Conservation (phyloP, 108 stramenopile species). For the Fistulifera pelliculosa region DNA sequence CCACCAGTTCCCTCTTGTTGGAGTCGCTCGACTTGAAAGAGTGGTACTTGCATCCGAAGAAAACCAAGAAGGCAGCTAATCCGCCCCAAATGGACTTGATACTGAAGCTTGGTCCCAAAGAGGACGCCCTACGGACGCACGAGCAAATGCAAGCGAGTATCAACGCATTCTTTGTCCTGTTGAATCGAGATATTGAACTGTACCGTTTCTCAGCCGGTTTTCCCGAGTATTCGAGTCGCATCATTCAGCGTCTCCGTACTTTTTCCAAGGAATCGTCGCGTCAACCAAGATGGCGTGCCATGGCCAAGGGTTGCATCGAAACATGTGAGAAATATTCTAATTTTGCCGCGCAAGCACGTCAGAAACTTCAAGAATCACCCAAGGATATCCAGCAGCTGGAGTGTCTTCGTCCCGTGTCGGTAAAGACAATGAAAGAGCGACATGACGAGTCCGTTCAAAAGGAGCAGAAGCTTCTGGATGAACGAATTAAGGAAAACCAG, state of each 20-base stretch:
- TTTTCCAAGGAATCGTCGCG: conserved; percentile 65
- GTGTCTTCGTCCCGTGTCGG: conserved; percentile 48
- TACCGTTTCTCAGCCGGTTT: conserved; percentile 82
- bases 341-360: conserved; percentile 41
- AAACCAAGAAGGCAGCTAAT: conserved; percentile 15
- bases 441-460: conserved; percentile 61
- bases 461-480: conserved; percentile 36
- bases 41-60: conserved; percentile 65
- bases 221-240: conserved; percentile 72
- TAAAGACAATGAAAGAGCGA: conserved; percentile 72
- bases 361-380: conserved; percentile 58
- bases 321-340: conserved; percentile 56
- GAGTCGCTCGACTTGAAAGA: conserved; percentile 83
- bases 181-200: conserved; percentile 80
- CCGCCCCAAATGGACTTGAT: conserved; percentile 36
- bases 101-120: conserved; percentile 56
- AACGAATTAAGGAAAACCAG: conserved; percentile 1
- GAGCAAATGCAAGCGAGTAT: conserved; percentile 73
- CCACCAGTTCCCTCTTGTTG: conserved; percentile 74
- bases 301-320: conserved; percentile 77
- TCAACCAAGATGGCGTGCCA: conserved; percentile 70
- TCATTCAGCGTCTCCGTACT: conserved; percentile 62
- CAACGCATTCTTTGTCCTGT: conserved; percentile 61
- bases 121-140: conserved; percentile 63
- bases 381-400: conserved; percentile 82